Base-by-base conservation (phyloP, 1,284 basidiomycete species). In the Ceratobasidium sp. region DNA sequence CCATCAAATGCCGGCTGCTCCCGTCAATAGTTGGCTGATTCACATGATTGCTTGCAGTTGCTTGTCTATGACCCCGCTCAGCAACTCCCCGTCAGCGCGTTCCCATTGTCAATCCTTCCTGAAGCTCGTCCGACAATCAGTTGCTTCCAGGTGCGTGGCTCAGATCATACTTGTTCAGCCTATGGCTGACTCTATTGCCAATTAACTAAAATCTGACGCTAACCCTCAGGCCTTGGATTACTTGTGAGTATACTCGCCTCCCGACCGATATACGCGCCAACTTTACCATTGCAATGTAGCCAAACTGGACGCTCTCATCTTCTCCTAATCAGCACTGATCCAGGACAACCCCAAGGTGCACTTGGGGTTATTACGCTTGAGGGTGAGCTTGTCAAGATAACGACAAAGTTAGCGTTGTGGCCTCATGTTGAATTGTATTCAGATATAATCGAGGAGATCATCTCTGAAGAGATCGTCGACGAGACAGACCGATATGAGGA, bases 251-350 rank as follows among this genome's bases (percentile, higher is more conserved):
- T 5, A 21, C 34, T 30, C 36, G 43, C 52, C 36, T 4, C 41
- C 58, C 16, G 32, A 39, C 14, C 36, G 48, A 26, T 26, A 39
- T 21, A 32, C 23, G 36, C 39, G 36, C 18, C 5, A n/a, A n/a
- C 58, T 12, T 28, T 75, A 32, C 76, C 75, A 64, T 81, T 81
- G 82, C 82, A 8, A 80, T 84, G 80, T 77, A 96, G 94, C 85
- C 97, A 98, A 85, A 97, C 95, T 1, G 97, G 97, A 6, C 89
- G 96, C 61, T 94, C 95, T 0, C 97, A 99, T 81, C 85, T 98
- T 75, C 85, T 99, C 26, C 84, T 99, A 28, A 88, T 99, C 43
- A 95, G 92, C 76, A 85, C 85, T 12, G 92, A 92, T 0, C 96
- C 96, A 0, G 96, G 96, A 0, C 81, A 85, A 52, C 84, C 89